phyloP scores from a whole-genome alignment of 1,139 yeast species.

The Taphrina wiesneri region DNA sequence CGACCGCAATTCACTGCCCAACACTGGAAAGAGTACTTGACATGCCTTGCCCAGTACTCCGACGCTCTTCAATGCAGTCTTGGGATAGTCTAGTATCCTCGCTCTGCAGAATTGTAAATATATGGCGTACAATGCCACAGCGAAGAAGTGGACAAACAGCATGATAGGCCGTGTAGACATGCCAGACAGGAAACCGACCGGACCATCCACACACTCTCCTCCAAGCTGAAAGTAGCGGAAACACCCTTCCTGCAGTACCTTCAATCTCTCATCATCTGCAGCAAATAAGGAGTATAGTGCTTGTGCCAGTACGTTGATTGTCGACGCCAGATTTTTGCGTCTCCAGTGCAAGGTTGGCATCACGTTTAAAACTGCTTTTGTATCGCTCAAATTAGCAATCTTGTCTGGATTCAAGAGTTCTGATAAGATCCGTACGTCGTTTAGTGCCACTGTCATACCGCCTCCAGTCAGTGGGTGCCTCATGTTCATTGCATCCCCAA shows the following conservation, averaged over 20 bases:
- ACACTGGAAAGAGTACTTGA: conserved; percentile 36
- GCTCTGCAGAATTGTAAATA: conserved; percentile 14
- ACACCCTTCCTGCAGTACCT: conserved; percentile 81
- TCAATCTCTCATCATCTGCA: conserved; percentile 46
- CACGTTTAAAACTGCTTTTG: conserved; percentile 56
- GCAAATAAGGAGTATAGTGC: conserved; percentile 89
- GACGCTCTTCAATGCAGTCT: conserved; percentile 25
- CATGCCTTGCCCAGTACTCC: conserved; percentile 35
- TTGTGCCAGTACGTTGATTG: conserved; percentile 83
- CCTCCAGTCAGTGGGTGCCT: conserved; percentile 99
- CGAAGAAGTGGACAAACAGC: conserved; percentile 37
- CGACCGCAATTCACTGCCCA: conserved; percentile 33
- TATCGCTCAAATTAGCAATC: conserved; percentile 62
- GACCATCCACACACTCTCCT: conserved; percentile 74
- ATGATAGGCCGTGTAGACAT: conserved; percentile 32
- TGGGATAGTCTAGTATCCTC: conserved; percentile 24
- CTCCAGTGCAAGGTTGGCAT: conserved; percentile 69
- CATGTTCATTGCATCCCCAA: conserved; percentile 96
- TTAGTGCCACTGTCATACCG: conserved; percentile 97
- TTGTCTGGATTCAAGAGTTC: conserved; percentile 58
- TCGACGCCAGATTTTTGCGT: conserved; percentile 77
- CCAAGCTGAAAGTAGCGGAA: conserved; percentile 81
- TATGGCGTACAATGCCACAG: conserved; percentile 37
- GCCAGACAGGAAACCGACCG: conserved; percentile 83
- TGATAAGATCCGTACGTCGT: conserved; percentile 74